phyloP scores from a whole-genome alignment of 805 yeast species.

The Jamesozyma hellenica region DNA sequence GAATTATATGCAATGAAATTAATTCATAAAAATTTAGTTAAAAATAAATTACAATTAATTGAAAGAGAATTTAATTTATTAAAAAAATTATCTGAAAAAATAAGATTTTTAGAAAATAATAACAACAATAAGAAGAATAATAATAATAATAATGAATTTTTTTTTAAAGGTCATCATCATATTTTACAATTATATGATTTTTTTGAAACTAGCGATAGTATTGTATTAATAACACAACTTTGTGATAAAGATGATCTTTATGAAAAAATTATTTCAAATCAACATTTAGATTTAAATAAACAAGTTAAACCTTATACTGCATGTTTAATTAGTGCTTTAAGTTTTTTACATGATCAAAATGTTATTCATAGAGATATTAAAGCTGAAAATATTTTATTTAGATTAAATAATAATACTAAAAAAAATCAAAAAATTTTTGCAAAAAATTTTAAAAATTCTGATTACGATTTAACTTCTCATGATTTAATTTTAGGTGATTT shows the following conservation, averaged over 20 bases:
- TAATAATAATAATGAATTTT: slow-evolving; percentile 4
- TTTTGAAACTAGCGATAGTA: slow-evolving; percentile 53
- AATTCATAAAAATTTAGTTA: slow-evolving; percentile 22
- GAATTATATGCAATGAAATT: slow-evolving; percentile 40
- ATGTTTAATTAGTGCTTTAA: slow-evolving; percentile 44
- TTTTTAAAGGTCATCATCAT: slow-evolving; percentile 34
- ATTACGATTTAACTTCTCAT: slow-evolving; percentile 24
- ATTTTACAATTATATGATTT: slow-evolving; percentile 55
- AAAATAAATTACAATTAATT: slow-evolving; percentile 31
- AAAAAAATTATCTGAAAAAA: slow-evolving; percentile 15
- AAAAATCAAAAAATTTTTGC: background rate
- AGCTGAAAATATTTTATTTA: slow-evolving; percentile 59
- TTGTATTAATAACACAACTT: slow-evolving; percentile 52
- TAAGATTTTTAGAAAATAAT: slow-evolving; percentile 28
- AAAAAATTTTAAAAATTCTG: slow-evolving; percentile 12
- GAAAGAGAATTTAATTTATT: slow-evolving; percentile 54
- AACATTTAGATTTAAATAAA: slow-evolving; percentile 34
- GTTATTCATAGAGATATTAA: slow-evolving; percentile 65
- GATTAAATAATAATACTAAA: slow-evolving; percentile 13
- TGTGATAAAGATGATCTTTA: slow-evolving; percentile 63
- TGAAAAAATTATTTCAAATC: slow-evolving; percentile 42
- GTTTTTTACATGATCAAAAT: slow-evolving; percentile 46
- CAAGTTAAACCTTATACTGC: slow-evolving; percentile 43
- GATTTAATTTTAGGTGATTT: slow-evolving; percentile 35
- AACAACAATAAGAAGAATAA: background rate